A percentile compares a stretch with the other conserved stretches of the same genome.
Evolutionary conservation across 1,284 basidiomycete genomes (phyloP).

Genomic region (Rhodotorula sp.): DNA sequence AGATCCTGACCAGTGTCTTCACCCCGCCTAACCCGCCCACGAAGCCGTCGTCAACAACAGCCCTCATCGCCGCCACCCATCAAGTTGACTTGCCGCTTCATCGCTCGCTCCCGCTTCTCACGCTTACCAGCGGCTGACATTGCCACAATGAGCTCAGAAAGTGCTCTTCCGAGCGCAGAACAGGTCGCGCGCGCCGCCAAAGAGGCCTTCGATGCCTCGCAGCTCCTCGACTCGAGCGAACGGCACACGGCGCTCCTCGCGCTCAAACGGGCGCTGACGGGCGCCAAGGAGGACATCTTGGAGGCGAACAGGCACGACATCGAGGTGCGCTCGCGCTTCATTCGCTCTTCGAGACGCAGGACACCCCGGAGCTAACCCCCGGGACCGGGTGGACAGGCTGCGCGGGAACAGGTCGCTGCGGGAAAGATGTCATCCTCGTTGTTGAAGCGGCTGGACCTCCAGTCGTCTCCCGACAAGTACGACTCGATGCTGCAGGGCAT

Average conservation of each 20-base stretch:
- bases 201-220: slow-evolving; percentile 77
- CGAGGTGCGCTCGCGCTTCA: slow-evolving; percentile 52
- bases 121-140: no score
- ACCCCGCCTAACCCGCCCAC: no score
- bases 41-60: no score
- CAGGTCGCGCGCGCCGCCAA: slow-evolving; percentile 56
- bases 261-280: slow-evolving; percentile 66
- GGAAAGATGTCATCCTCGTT: slow-evolving; percentile 81
- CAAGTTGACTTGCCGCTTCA: no score
- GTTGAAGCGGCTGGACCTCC: slow-evolving; percentile 81
- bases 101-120: no score
- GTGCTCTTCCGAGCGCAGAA: no score
- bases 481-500: slow-evolving; percentile 89
- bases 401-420: slow-evolving; percentile 69
- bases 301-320: slow-evolving; percentile 77
- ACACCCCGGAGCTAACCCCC: not conserved
- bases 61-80: no score
- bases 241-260: slow-evolving; percentile 68
- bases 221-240: slow-evolving; percentile 67
- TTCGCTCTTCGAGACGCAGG: slow-evolving; percentile 50
- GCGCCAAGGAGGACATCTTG: slow-evolving; percentile 66
- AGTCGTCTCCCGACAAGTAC: slow-evolving; percentile 79
- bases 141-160: no score
- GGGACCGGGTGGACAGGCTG: slow-evolving; percentile 53
- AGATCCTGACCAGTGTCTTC: no score